Evolutionary conservation across 192 early-diverging fungal species (phyloP), one percentile per base, ranked within the genome.

Genomic region (Coemansia sp.): DNA sequence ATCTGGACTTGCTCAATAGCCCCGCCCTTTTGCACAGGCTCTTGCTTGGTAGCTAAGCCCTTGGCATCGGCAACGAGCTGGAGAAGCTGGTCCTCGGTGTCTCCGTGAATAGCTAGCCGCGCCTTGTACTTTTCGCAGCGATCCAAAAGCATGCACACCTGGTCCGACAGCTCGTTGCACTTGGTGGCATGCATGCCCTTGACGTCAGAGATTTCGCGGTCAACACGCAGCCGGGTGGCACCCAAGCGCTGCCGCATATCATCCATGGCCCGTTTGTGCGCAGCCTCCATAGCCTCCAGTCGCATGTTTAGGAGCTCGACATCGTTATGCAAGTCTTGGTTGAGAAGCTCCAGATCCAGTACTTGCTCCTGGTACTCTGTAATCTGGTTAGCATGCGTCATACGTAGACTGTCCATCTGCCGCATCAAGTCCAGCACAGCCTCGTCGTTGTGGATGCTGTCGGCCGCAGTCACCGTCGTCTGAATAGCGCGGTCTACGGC

Each of bases 341-440:
- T 76, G 26, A 67, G 13, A 40, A 82, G 70, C 60, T 82, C 79
- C 37, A 82, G 60, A 34, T 82, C 79, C 1, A 82, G 51, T 0
- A 76, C 73, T 37, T 82, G 79, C 59, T 82, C 79, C 64, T 82
- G 79, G 67, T 82, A 82, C 61, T 75, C 79, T 26, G 62, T 67
- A 63, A 82, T 73, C 58, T 82, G 79, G 34, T 75, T 68, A 0
- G 79, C 65, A 48, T 82, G 79, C 5, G 53, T 59, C 43, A 50
- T 65, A 11, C 79, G 79, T 51, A 71, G 48, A 3, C 31, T 37
- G 36, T 82, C 79, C 67, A 82, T 66, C 60, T 73, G 79, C 24
- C 73, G 73, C 79, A 82, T 76, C 43, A 82, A 56, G 23, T 76
- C 74, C 31, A 82, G 55, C 7, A 82, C 79, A 9, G 79, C 73